phyloP scores from a whole-genome alignment of 2,329 filamentous ascomycete species.

The Alternaria ventricosa region DNA sequence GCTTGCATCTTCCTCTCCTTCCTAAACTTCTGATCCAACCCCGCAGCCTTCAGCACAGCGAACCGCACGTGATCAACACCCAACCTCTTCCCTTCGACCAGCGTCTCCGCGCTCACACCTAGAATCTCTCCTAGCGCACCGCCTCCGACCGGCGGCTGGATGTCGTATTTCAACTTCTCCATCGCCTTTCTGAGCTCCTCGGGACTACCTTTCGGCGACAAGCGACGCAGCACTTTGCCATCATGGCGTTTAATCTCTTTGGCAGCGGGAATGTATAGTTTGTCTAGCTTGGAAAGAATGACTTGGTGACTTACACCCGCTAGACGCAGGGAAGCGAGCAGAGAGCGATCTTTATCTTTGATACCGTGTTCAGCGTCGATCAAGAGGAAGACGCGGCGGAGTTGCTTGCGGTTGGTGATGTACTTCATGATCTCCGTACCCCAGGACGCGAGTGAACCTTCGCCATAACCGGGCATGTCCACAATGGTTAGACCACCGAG shows the following conservation, averaged over 20 bases:
- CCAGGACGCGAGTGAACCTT: constrained; percentile 67
- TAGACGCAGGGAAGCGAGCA: constrained; percentile 63
- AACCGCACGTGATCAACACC: constrained; percentile 69
- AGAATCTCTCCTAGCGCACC: constrained; percentile 65
- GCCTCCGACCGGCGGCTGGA: constrained; percentile 38
- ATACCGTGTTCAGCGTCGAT: constrained; percentile 69
- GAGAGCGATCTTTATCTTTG: constrained; percentile 64
- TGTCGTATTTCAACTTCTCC: constrained; percentile 47
- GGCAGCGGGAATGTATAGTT: constrained; percentile 35
- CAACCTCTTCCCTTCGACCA: constrained; percentile 56
- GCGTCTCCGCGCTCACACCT: constrained; percentile 61
- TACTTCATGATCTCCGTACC: constrained; percentile 73
- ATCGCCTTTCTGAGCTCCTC: constrained; percentile 52
- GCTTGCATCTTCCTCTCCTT: background rate
- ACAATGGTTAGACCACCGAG: constrained; percentile 62
- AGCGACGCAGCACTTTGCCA: constrained; percentile 15
- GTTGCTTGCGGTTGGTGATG: constrained; percentile 65
- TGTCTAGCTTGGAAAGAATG: constrained; percentile 70
- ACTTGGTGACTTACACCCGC: constrained; percentile 69
- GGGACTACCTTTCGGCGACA: constrained; percentile 44
- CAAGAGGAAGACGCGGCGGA: constrained; percentile 68
- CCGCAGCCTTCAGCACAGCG: constrained; percentile 66
- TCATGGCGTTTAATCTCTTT: constrained; percentile 23
- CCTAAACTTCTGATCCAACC: constrained; percentile 17
- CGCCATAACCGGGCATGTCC: constrained; percentile 76